Evolutionary conservation across 768 basidiomycete genomes (phyloP).

Genomic region (Lanmaoa rubissima): DNA sequence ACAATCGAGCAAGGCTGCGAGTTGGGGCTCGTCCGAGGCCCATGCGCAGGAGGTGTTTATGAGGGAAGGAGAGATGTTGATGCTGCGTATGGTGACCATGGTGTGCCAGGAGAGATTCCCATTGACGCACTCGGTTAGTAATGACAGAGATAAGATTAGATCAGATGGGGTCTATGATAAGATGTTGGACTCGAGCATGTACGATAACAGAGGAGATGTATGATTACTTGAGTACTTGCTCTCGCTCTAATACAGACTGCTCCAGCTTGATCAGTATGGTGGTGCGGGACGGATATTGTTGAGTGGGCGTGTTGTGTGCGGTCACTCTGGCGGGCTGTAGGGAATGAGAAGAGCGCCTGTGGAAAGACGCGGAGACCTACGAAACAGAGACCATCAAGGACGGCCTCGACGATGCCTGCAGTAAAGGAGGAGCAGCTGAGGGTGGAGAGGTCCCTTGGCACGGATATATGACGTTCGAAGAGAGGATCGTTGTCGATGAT

Average conservation of each 20-base stretch:
- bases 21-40: slow-evolving; percentile 68
- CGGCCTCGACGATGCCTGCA: slow-evolving; percentile 96
- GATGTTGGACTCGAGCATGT: neutral
- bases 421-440: slow-evolving; percentile 97
- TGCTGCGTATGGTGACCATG: slow-evolving; percentile 59
- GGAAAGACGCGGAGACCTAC: slow-evolving; percentile 49
- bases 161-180: neutral
- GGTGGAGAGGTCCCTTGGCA: slow-evolving; percentile 91
- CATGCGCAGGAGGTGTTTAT: slow-evolving; percentile 81
- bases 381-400: slow-evolving; percentile 90
- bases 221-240: slow-evolving; percentile 76
- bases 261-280: slow-evolving; percentile 98
- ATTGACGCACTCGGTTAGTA: neutral
- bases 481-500: slow-evolving; percentile 96
- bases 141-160: slow-evolving; percentile 18
- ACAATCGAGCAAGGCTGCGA: slow-evolving; percentile 62
- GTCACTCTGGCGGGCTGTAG: slow-evolving; percentile 92
- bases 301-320: slow-evolving; percentile 86
- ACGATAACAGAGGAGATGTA: slow-evolving; percentile 6
- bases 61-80: slow-evolving; percentile 60
- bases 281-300: slow-evolving; percentile 77
- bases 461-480: slow-evolving; percentile 87
- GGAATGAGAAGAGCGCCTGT: slow-evolving; percentile 8
- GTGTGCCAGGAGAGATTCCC: neutral
- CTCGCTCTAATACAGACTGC: slow-evolving; percentile 87